Evolutionary conservation across 2,329 filamentous ascomycete species (phyloP).

Genomic region (Fusarium nurragi): DNA sequence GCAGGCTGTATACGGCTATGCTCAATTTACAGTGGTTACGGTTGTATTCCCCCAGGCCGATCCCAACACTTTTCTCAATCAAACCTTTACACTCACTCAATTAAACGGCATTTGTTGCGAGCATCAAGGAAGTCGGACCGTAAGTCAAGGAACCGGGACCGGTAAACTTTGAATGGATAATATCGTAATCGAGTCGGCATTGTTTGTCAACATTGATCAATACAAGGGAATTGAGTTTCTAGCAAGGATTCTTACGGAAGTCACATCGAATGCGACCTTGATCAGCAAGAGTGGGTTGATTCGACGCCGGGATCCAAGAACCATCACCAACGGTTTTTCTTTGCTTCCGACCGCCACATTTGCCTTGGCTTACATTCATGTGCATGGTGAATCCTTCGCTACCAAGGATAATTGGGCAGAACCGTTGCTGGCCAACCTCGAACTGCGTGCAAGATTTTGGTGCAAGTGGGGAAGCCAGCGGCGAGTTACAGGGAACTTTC

Average conservation of each 20-base stretch:
- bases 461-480: constrained; percentile 10
- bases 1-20: neutral
- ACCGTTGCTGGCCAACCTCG: constrained; percentile 4
- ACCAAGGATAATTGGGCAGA: neutral
- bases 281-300: constrained; percentile 13
- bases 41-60: too few relatives aligned
- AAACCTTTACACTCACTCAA: too few relatives aligned
- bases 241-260: constrained; percentile 11
- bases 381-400: neutral
- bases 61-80: too few relatives aligned
- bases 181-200: neutral
- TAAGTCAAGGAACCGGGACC: too few relatives aligned
- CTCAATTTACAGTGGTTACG: neutral
- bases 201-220: neutral
- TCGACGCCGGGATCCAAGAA: neutral
- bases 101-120: too few relatives aligned
- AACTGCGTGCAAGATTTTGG: constrained; percentile 11
- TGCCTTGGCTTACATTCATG: neutral
- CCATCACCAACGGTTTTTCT: neutral
- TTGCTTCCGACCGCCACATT: neutral
- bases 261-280: constrained; percentile 10
- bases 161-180: too few relatives aligned
- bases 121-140: too few relatives aligned
- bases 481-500: constrained; percentile 14
- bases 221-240: neutral